Base-by-base conservation (phyloP, 768 basidiomycete species). In the Rhizopogon roseolus region DNA sequence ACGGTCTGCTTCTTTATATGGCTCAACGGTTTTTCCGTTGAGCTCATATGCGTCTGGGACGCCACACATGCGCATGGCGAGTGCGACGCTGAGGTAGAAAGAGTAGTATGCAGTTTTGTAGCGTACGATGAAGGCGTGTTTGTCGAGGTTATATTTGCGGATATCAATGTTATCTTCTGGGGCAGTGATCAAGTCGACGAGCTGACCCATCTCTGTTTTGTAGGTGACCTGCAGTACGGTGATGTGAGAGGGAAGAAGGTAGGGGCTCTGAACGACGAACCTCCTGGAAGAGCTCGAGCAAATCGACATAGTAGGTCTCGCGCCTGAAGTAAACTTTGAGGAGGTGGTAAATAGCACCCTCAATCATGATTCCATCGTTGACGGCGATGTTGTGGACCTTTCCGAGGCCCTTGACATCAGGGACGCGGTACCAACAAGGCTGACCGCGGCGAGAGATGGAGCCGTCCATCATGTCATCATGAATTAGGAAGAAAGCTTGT, bases 41-140 rank as follows among this genome's bases (percentile, higher is more conserved):
- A 74, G 60, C 19, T 60, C 65, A 62, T 82, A 79, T 36, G 73
- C 66, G 41, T 74, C 73, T 11, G 88, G 82, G 50, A 92, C 79
- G 48, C 76, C 74, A 61, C 79, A 81, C 69, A 94, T 76, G 68
- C 86, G 81, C 85, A 98, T 86, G 10, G 93, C 93, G 58, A 94
- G 85, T 13, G 96, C 97, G 58, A 98, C 93, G 44, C 97, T 93
- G 59, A 99, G 91, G 75, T 98, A 97, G 81, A 98, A 98, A 29
- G 93, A 97, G 73, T 98, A 99, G 74, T 81, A 96, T 0, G 96
- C 91, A 28, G 96, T 98, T 74, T 99, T 99, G 84, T 94, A 98
- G 57, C 92, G 80, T 50, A 98, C 96, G 67, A 98, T 98, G 53
- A 91, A 81, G 56, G 82, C 81, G 67, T 98, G 93, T 66, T 93